Evolutionary conservation across 768 basidiomycete species (phyloP).

Genomic region (Wakefieldia striispora): DNA sequence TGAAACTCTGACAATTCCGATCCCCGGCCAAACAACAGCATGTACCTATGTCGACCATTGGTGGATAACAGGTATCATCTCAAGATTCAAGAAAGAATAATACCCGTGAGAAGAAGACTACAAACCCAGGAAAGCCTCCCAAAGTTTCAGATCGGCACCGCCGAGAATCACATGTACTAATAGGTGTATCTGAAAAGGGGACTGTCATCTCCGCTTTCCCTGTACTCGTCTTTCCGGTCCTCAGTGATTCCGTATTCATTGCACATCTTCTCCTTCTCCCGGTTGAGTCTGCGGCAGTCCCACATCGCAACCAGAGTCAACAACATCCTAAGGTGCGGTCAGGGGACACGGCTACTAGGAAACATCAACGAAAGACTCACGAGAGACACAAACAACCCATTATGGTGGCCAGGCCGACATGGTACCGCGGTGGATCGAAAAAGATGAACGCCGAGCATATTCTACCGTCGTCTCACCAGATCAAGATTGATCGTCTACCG

Average conservation of each 20-base stretch:
- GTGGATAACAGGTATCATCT: too few relatives aligned
- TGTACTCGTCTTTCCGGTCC: slow-evolving; percentile 38
- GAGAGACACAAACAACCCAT: slow-evolving; percentile 26
- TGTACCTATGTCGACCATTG: too few relatives aligned
- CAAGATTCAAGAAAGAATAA: too few relatives aligned
- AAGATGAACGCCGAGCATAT: slow-evolving; percentile 43
- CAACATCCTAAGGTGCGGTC: slow-evolving; percentile 33
- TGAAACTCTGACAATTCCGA: too few relatives aligned
- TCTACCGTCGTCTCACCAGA: slow-evolving; percentile 17
- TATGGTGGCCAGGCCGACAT: slow-evolving; percentile 31
- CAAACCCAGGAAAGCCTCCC: neutral
- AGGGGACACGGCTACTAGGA: slow-evolving; percentile 25
- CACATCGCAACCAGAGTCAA: slow-evolving; percentile 41
- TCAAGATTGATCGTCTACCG: neutral
- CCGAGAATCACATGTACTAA: slow-evolving; percentile 1
- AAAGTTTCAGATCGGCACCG: neutral
- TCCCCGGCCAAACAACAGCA: too few relatives aligned
- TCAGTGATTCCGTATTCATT: slow-evolving; percentile 41
- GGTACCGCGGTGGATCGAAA: slow-evolving; percentile 36
- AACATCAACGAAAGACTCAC: slow-evolving; percentile 15
- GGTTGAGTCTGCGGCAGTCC: slow-evolving; percentile 46
- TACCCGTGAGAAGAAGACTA: too few relatives aligned
- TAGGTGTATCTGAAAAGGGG: slow-evolving; percentile 49
- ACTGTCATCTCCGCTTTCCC: slow-evolving; percentile 47
- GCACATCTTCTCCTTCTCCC: slow-evolving; percentile 43